These are phyloP conservation scores for Naganishia sp. DNA, from an alignment of 1,284 basidiomycete species.

Conservation along the genomic window DNA sequence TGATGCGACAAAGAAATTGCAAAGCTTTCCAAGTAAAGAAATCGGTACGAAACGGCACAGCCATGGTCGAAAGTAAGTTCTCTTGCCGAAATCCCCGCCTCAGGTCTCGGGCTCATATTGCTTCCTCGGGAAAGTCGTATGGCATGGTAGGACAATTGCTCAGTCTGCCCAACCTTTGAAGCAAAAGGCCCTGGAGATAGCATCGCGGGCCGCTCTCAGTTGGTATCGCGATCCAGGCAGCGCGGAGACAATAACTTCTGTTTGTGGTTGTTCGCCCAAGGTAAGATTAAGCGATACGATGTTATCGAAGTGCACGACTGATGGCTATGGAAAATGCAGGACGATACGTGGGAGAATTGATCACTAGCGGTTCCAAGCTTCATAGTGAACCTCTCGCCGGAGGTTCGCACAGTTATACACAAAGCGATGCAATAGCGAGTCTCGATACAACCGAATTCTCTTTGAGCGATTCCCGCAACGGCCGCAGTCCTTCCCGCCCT, in stretches of 20 bases:
- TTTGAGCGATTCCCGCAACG: no score
- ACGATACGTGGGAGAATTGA: not conserved
- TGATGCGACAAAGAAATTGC: slow-evolving; percentile 9
- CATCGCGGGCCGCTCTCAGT: slow-evolving; percentile 4
- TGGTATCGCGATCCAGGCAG: slow-evolving; percentile 9
- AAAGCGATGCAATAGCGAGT: not conserved
- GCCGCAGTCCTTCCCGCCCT: no score
- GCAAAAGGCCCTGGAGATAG: not conserved
- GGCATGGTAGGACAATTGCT: slow-evolving; percentile 7
- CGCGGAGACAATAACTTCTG: not conserved
- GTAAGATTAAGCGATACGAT: not conserved
- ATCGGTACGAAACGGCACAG: not conserved
- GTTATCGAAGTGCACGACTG: not conserved
- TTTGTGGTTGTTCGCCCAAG: not conserved
- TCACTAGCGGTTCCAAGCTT: no score
- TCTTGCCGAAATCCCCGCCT: not conserved
- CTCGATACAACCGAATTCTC: not conserved
- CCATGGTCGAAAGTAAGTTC: slow-evolving; percentile 9
- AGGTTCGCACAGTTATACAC: no score
- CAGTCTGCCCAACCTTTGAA: not conserved
- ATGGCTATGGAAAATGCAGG: not conserved
- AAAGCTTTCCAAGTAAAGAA: slow-evolving; percentile 5
- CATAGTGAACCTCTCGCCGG: no score
- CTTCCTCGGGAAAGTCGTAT: not conserved
- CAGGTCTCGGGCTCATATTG: not conserved